Base-by-base conservation (phyloP, 257 asterid genomes). In the Ligustrum vulgare region DNA sequence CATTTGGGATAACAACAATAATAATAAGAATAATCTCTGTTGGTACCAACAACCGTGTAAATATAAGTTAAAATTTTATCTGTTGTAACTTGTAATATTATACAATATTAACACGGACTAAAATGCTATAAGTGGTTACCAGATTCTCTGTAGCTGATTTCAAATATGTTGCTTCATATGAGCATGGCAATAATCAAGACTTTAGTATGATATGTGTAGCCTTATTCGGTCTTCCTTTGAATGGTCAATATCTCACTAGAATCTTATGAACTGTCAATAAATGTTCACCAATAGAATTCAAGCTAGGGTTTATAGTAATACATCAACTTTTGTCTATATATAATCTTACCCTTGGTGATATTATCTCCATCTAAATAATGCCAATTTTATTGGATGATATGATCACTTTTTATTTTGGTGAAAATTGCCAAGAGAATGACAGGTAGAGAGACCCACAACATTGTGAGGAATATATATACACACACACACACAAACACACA, bases 191-290 rank as follows among this genome's bases (percentile, higher is more conserved):
- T 63, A 79, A 81, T 74, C 73, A 70, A 78, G 71, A 69, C 73
- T 71, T 77, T 63, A 71, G 70, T 75, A 80, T 71, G 77, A 82
- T 78, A 41, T 63, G 54, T 69, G 49, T 79, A 76, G 75, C 82
- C 81, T 77, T 77, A 81, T 86, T 72, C 81, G 79, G 71, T 63
- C 77, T 81, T 78, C 35, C 79, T 80, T 83, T 82, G 88, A 84
- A 83, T 82, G 84, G 90, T 83, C 90, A 77, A 81, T 79, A 74
- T 86, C 88, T 80, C 58, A 43, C 72, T 70, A 75, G 88, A 86
- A 84, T 84, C 90, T 86, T 86, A 77, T 74, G 80, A 54, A 54
- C 85, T 75, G 77, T 77, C 82, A 69, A 65, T 54, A 49, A 62
- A 35, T 63, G 67, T 56, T 54, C 78, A 78, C 80, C 85, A 75